Base-by-base conservation (phyloP, 2,329 filamentous ascomycete genomes). In the Exophiala xenobiotica region DNA sequence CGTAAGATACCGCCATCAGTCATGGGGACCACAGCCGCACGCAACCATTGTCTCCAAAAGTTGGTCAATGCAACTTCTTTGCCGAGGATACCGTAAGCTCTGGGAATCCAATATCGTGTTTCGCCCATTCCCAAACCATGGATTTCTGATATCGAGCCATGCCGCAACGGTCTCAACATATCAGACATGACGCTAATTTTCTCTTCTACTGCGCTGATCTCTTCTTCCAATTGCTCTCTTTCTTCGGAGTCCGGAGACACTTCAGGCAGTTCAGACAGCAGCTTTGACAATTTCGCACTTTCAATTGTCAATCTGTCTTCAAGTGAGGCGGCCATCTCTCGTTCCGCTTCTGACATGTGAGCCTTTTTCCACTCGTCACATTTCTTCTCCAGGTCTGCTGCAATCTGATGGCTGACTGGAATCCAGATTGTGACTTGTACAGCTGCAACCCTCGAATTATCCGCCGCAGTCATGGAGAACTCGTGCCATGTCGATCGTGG, bases 11-110 rank as follows among this genome's bases (percentile, higher is more conserved):
- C 83, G 16, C 92, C 90, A 65, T 95, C 90, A 1, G 85, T 90
- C 93, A 97, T 99, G 22, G 93, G 93, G 18, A 96, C 89, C n/a
- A 93, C 78, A 7, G 97, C 81, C 5, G 92, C 91, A 69, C 90
- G 87, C 41, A 99, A 79, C 93, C 93, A 99, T 68, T 99, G 93
- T 70, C 97, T 97, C 91, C 92, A 99, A 72, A 99, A 97, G 24
- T 84, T 82, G 58, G 91, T 90, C 71, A 95, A 81, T 54, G 83
- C 86, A 9, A 79, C 78, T 67, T 99, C 93, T 56, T 88, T 81
- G 26, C 93, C 93, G 56, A 99, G 77, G 56, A 99, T 86, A 52
- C 93, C 93, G 66, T 95, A 99, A 1, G 92, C 90, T 58, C 93
- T 81, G 14, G 93, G 93, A 44, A 90, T 90, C 93, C 93, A 99